Evolutionary conservation across 2,329 filamentous ascomycete species (phyloP).

Genomic region (Fusarium pilosicola): DNA sequence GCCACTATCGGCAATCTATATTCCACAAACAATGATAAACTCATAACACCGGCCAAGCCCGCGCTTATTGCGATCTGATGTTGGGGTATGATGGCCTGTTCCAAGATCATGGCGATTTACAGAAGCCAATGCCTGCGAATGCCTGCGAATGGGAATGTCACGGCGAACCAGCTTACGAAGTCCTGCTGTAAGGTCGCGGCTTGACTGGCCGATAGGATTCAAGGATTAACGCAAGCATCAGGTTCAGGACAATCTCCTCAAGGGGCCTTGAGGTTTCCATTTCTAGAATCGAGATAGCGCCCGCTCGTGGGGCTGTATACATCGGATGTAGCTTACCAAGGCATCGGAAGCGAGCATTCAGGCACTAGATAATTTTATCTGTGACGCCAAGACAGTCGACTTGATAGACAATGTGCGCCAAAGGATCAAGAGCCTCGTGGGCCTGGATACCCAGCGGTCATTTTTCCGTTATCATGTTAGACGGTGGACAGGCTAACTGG

Average conservation of each 20-base stretch:
- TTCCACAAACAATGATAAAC: background rate
- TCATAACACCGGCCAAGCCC: constrained; percentile 1
- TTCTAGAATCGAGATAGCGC: constrained; percentile 32
- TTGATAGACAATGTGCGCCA: constrained; percentile 5
- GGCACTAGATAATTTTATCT: constrained; percentile 39
- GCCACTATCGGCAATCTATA: constrained; percentile 15
- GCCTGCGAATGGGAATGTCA: background rate
- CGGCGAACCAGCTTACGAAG: background rate
- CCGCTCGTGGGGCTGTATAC: constrained; percentile 10
- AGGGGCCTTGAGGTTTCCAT: constrained; percentile 12
- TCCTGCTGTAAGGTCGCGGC: background rate
- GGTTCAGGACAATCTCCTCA: constrained; percentile 17
- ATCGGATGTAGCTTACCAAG: constrained; percentile 22
- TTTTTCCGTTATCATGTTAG: constrained; percentile 28
- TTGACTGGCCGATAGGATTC: background rate
- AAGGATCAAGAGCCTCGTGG: constrained; percentile 15
- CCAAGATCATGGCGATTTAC: background rate
- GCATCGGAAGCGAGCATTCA: constrained; percentile 28
- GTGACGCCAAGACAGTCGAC: constrained; percentile 40
- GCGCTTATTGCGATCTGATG: constrained; percentile 13
- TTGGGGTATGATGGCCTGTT: constrained; percentile 20
- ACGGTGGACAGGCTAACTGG: constrained; percentile 7
- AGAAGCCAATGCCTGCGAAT: constrained; percentile 1
- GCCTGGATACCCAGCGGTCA: constrained; percentile 9
- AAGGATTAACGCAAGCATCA: constrained; percentile 29